Evolutionary conservation across 2,329 filamentous ascomycete species (phyloP).

Genomic region (Phyllosticta paracitricarpa): DNA sequence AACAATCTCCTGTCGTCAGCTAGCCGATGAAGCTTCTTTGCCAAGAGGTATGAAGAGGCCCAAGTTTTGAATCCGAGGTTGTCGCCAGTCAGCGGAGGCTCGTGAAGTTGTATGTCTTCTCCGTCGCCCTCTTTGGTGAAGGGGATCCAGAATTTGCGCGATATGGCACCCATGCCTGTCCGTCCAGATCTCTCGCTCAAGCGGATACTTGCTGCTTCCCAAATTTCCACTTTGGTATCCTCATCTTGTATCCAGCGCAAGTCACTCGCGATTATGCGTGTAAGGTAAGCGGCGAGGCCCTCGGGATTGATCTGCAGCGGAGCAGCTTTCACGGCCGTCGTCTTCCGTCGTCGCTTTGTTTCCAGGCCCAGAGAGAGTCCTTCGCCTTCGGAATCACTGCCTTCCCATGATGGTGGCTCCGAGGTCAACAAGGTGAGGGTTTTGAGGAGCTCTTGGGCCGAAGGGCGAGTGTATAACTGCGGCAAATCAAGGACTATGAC

Average conservation of each 20-base stretch:
- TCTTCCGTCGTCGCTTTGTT: constrained; percentile 1
- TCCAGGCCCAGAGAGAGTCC: constrained; percentile 13
- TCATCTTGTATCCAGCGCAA: constrained; percentile 61
- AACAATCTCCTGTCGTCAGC: constrained; percentile 11
- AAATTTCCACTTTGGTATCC: constrained; percentile 56
- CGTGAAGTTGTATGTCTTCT: constrained; percentile 63
- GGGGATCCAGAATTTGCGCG: constrained; percentile 50
- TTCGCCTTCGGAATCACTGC: constrained; percentile 31
- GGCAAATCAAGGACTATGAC: constrained; percentile 63
- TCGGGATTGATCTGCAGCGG: constrained; percentile 33
- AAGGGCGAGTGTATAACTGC: constrained; percentile 70
- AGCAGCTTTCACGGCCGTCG: constrained; percentile 1
- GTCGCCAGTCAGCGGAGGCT: constrained; percentile 81
- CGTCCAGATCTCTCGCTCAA: constrained; percentile 81
- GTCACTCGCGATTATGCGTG: constrained; percentile 55
- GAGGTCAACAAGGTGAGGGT: constrained; percentile 58
- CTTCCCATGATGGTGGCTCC: constrained; percentile 59
- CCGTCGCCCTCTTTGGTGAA: constrained; percentile 18
- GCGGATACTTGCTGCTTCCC: constrained; percentile 68
- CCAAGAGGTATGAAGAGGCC: constrained; percentile 81
- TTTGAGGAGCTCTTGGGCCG: constrained; percentile 51
- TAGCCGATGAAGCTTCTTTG: constrained; percentile 52
- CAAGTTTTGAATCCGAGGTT: constrained; percentile 90
- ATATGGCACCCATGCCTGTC: constrained; percentile 54
- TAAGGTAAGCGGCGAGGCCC: constrained; percentile 55